Evolutionary conservation across 1,284 basidiomycete genomes (phyloP), one percentile per base, ranked within the genome.

Genomic region (Lentinus polychrous): DNA sequence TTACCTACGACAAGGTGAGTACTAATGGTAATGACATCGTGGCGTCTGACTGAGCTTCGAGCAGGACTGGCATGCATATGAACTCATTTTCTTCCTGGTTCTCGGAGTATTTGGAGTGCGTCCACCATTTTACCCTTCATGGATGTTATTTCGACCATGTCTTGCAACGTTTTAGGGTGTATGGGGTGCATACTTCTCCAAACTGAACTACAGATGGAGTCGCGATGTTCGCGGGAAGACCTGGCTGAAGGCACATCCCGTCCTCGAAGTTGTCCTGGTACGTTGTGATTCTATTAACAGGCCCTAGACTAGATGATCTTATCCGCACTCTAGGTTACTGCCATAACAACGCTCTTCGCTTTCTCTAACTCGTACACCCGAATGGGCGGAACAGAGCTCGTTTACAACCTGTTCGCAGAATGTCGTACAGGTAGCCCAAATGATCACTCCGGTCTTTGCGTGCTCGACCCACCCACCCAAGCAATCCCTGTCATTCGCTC

Each of bases 301-400:
- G n/a, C n/a, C 27, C 10, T 14, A 18, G 17, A 42, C 18, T 34
- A 35, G 17, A 33, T 38, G n/a, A 20, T 39, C n/a, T 17, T 3
- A 8, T 10, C 36, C 17, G 47, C 40, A 4, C 15, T 15, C 37
- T 40, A 91, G 88, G 82, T 92, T 49, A 92, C 90, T 0, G 64
- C 85, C 27, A 62, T 87, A 32, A 95, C 91, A 1, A 82, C 86
- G 0, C 57, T 81, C 1, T 66, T 94, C 40, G 89, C 87, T 56
- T 96, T 94, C 71, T 68, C 91, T 52, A 97, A 96, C 65, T 87
- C 89, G 0, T 97, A 87, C 62, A 89, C 91, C 4, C 83, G 88
- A 27, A 94, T 97, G 86, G 88, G 93, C 40, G 94, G 94, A 2
- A 94, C 94, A 8, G 94, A 98, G 63, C 83, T 98, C 14, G 89